Evolutionary conservation across 768 basidiomycete genomes (phyloP).

Genomic region (Serpula lacrymans): DNA sequence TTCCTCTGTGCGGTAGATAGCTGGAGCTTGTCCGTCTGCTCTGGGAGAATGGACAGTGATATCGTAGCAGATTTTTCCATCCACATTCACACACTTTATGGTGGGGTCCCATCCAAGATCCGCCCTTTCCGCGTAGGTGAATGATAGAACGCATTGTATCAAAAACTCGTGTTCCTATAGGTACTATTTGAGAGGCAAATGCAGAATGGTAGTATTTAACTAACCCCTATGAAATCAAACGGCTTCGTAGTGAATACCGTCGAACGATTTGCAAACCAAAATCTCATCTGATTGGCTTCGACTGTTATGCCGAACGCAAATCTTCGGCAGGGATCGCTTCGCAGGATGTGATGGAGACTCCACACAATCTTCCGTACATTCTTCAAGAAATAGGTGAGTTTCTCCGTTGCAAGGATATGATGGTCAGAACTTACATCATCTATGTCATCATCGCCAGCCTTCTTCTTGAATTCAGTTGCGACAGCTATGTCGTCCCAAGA

Average conservation of each 20-base stretch:
- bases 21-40: neutral
- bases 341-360: conserved; percentile 24
- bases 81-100: neutral
- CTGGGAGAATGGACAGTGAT: no score
- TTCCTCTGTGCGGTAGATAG: neutral
- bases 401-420: neutral
- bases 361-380: conserved; percentile 20
- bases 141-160: conserved; percentile 1
- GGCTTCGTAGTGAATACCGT: no score
- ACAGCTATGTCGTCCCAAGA: conserved; percentile 11
- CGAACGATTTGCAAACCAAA: conserved; percentile 22
- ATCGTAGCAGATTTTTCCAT: neutral
- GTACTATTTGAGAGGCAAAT: no score
- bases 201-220: no score
- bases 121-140: conserved; percentile 1
- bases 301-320: conserved; percentile 26
- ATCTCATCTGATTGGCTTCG: conserved; percentile 18
- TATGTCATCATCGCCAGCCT: neutral
- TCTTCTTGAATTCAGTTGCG: conserved; percentile 10
- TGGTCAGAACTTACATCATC: conserved; percentile 5
- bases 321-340: conserved; percentile 20
- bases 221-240: no score
- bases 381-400: conserved; percentile 3
- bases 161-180: no score
- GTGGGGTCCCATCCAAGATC: conserved; percentile 5